Evolutionary conservation across 2,329 filamentous ascomycete genomes (phyloP).

Genomic region (Waltergamsia citrina): DNA sequence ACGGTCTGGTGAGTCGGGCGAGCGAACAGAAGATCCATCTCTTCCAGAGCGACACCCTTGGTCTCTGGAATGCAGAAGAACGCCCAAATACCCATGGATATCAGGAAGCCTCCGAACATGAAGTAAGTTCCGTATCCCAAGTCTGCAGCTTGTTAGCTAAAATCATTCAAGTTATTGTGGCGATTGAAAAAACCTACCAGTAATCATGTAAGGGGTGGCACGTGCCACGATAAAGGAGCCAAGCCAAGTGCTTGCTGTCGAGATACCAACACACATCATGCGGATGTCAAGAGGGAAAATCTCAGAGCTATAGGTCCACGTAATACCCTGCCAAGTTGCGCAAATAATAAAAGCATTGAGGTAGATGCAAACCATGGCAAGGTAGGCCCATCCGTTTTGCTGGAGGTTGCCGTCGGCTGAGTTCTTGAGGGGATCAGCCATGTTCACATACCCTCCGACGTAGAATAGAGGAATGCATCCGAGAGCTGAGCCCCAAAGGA

Average conservation of each 20-base stretch:
- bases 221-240: conserved; percentile 28
- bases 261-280: conserved; percentile 23
- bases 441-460: too few species aligned
- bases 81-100: conserved; percentile 34
- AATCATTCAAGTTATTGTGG: too few species aligned
- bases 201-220: conserved; percentile 30
- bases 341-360: conserved; percentile 29
- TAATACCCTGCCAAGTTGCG: conserved; percentile 31
- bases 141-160: too few species aligned
- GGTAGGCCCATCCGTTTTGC: too few species aligned
- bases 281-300: conserved; percentile 31
- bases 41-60: conserved; percentile 38
- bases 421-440: too few species aligned
- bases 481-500: too few species aligned
- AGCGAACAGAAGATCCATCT: conserved; percentile 29
- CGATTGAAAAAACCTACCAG: too few species aligned
- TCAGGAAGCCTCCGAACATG: conserved; percentile 36
- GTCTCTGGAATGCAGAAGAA: conserved; percentile 42
- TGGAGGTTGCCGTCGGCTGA: too few species aligned
- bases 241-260: conserved; percentile 25
- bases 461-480: too few species aligned
- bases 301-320: conserved; percentile 34
- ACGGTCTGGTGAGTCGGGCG: conserved; percentile 20
- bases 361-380: conserved; percentile 34
- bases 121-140: conserved; percentile 41